Conservation (phyloP, 2,329 filamentous ascomycete genomes). For the Nothopassalora personata region DNA sequence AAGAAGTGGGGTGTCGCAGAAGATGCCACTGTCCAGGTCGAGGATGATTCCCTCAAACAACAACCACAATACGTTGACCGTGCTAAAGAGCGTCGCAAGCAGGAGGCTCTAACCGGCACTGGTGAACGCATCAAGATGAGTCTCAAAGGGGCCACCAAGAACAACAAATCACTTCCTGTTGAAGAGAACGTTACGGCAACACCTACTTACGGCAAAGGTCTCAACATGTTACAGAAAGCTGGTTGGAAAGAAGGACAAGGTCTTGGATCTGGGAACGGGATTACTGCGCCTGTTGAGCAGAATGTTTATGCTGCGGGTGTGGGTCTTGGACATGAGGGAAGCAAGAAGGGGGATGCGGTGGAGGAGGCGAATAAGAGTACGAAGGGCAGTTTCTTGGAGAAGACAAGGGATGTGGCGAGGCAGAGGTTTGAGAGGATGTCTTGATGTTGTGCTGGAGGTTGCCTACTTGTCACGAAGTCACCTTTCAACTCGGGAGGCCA, state of each 20-base stretch:
- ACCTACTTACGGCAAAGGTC: conserved; percentile 31
- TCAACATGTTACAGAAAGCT: conserved; percentile 61
- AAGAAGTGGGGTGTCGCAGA: conserved; percentile 13
- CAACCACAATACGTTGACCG: conserved; percentile 55
- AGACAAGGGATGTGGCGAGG: conserved; percentile 61
- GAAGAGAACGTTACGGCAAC: conserved; percentile 14
- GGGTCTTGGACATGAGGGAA: conserved; percentile 63
- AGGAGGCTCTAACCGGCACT: conserved; percentile 49
- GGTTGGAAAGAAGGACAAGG: conserved; percentile 64
- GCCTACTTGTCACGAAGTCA: too few relatives aligned
- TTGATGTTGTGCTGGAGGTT: too few relatives aligned
- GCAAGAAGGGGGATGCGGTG: conserved; percentile 63
- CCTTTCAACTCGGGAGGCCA: too few relatives aligned
- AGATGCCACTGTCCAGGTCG: conserved; percentile 18
- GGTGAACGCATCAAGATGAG: conserved; percentile 18
- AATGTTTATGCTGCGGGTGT: conserved; percentile 63
- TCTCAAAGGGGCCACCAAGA: conserved; percentile 23
- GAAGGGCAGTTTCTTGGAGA: conserved; percentile 57
- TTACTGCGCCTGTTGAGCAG: conserved; percentile 59
- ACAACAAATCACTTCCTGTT: conserved; percentile 28
- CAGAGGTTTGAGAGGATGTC: conserved; percentile 58
- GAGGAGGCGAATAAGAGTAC: conserved; percentile 50
- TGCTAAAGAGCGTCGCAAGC: conserved; percentile 60
- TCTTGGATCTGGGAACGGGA: conserved; percentile 56
- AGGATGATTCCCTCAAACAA: background rate